A percentile compares a stretch with the other conserved stretches of the same genome.
phyloP scores from a whole-genome alignment of 1,139 yeast species.

The Suhomyces maxii region DNA sequence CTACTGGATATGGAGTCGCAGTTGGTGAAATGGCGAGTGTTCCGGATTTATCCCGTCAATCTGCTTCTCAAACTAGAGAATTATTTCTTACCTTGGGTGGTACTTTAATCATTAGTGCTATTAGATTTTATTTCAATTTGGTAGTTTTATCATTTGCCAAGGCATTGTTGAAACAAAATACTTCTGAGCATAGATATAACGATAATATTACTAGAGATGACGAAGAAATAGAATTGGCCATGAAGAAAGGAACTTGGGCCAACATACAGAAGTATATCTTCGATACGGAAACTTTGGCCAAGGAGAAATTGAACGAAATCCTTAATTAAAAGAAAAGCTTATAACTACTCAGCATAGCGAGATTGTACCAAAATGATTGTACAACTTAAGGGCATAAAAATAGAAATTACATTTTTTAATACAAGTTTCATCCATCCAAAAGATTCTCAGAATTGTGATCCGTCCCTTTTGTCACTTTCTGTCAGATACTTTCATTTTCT shows the following conservation, averaged over 20 bases:
- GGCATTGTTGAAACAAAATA: conserved; percentile 37
- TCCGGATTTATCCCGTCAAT: conserved; percentile 40
- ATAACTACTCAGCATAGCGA: no score
- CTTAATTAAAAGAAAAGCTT: conserved; percentile 8
- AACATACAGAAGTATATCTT: conserved; percentile 24
- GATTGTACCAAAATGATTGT: no score
- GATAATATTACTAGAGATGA: conserved; percentile 21
- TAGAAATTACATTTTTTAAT: no score
- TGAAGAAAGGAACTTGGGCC: conserved; percentile 22
- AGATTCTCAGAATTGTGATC: no score
- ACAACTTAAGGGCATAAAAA: no score
- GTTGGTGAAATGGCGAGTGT: conserved; percentile 11
- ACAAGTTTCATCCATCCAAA: no score
- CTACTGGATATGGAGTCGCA: neutral
- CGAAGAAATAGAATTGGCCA: conserved; percentile 29
- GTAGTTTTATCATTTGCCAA: conserved; percentile 63
- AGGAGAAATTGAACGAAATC: conserved; percentile 28
- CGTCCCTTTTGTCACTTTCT: no score
- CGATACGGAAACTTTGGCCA: conserved; percentile 34
- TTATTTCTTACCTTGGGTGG: conserved; percentile 63
- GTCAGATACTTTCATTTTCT: no score
- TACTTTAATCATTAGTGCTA: conserved; percentile 52
- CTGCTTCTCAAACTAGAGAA: conserved; percentile 73
- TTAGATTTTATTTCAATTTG: conserved; percentile 66
- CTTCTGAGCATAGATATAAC: conserved; percentile 23